phyloP scores from a whole-genome alignment of 371 early-diverging fungal genomes.

The Dipsacomyces acuminosporus region DNA sequence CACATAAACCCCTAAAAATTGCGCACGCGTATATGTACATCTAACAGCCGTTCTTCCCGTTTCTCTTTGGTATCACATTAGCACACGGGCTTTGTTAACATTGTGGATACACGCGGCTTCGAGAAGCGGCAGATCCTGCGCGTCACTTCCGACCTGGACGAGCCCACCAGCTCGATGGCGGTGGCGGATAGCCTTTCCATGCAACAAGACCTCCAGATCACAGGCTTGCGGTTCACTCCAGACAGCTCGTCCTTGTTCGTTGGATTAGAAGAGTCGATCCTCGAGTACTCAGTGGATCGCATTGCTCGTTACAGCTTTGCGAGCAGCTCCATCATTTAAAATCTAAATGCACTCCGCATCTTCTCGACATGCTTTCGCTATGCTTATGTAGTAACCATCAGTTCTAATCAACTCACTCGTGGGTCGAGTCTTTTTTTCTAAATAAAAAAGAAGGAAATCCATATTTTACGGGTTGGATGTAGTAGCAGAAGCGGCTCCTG shows the following conservation, averaged over 20 bases:
- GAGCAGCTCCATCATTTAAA: slow-evolving; percentile 29
- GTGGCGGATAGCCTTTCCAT: slow-evolving; percentile 14
- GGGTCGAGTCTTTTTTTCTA: no score
- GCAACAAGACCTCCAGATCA: slow-evolving; percentile 54
- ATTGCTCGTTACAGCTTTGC: slow-evolving; percentile 38
- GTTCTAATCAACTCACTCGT: no score
- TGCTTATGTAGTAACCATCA: no score
- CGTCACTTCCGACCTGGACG: slow-evolving; percentile 28
- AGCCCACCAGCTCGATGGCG: not conserved
- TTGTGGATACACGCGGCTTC: slow-evolving; percentile 67
- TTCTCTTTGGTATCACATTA: no score
- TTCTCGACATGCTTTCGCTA: no score
- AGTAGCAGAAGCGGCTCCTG: not conserved
- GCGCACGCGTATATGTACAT: not conserved
- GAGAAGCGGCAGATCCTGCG: slow-evolving; percentile 56
- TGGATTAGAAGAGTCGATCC: slow-evolving; percentile 47
- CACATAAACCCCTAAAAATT: no score
- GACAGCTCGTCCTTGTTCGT: slow-evolving; percentile 59
- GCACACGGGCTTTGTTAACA: slow-evolving; percentile 61
- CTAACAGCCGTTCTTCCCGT: not conserved
- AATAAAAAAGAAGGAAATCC: no score
- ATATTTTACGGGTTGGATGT: no score
- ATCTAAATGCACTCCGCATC: no score
- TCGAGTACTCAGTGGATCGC: slow-evolving; percentile 35
- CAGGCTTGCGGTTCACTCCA: slow-evolving; percentile 59